A percentile compares a stretch with the other conserved stretches of the same genome.
Evolutionary conservation across 2,329 filamentous ascomycete species (phyloP).

Genomic region (Daldinia sp.): DNA sequence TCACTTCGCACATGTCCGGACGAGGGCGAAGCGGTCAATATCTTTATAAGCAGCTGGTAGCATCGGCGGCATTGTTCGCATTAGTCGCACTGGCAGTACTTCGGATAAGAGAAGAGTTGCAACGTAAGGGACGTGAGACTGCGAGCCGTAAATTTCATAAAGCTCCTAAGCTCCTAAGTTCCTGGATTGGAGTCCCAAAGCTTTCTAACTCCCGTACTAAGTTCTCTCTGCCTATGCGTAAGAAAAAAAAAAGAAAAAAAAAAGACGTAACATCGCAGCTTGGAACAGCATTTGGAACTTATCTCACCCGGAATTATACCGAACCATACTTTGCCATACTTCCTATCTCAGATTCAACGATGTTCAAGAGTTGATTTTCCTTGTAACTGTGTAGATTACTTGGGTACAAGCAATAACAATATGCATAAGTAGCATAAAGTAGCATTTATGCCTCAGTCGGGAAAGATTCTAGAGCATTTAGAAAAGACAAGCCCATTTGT

Average conservation of each 20-base stretch:
- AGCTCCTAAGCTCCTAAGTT: constrained; percentile 9
- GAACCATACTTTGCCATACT: not conserved
- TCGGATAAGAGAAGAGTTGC: constrained; percentile 13
- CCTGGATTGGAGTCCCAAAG: not conserved
- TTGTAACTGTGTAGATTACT: not conserved
- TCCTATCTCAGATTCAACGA: not conserved
- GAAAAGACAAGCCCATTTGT: not conserved
- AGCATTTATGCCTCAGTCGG: constrained; percentile 10
- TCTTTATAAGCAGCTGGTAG: constrained; percentile 13
- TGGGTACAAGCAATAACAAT: not conserved
- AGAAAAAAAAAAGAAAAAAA: constrained; percentile 20
- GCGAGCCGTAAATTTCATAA: constrained; percentile 27
- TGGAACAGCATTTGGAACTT: not conserved
- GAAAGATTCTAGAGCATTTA: constrained; percentile 25
- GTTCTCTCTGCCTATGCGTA: constrained; percentile 17
- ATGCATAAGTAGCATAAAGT: constrained; percentile 6
- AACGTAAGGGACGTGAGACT: constrained; percentile 29
- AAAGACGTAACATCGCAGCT: constrained; percentile 2
- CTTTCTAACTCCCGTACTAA: not conserved
- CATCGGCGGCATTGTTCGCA: no score
- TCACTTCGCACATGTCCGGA: constrained; percentile 36
- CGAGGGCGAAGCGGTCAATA: constrained; percentile 30
- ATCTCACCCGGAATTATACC: constrained; percentile 20
- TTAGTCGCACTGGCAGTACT: not conserved
- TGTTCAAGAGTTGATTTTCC: not conserved